Evolutionary conservation across 306 rosid genomes (phyloP).

Genomic region (Acacia acuminata): DNA sequence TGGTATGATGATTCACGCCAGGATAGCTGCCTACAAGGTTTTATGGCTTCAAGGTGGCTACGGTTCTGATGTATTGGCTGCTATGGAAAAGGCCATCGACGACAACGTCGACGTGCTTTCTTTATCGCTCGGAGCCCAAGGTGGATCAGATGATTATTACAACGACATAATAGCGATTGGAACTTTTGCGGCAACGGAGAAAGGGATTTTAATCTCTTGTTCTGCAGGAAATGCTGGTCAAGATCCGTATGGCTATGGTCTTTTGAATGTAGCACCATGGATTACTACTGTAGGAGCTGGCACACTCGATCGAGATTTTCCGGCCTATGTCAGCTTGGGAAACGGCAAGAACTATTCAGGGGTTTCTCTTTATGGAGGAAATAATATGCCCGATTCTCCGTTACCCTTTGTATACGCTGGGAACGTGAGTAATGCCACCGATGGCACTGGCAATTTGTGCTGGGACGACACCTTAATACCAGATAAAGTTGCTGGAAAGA

Average conservation of each 20-base stretch:
- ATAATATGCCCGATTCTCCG: constrained; percentile 21
- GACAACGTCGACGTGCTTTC: constrained; percentile 75
- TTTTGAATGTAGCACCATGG: constrained; percentile 86
- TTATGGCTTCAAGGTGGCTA: constrained; percentile 63
- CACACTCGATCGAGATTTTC: constrained; percentile 89
- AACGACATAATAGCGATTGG: constrained; percentile 62
- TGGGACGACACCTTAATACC: constrained; percentile 48
- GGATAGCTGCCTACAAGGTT: constrained; percentile 74
- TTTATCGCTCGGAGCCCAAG: constrained; percentile 59
- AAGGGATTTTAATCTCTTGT: constrained; percentile 68
- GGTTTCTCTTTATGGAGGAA: constrained; percentile 53
- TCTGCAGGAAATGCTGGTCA: constrained; percentile 79
- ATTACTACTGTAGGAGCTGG: constrained; percentile 89
- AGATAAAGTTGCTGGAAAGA: constrained; percentile 62
- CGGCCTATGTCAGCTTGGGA: constrained; percentile 62
- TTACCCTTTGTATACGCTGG: constrained; percentile 58
- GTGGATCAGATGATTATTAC: constrained; percentile 45
- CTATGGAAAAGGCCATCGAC: constrained; percentile 66
- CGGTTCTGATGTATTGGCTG: constrained; percentile 65
- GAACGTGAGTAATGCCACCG: constrained; percentile 43
- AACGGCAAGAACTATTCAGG: constrained; percentile 69
- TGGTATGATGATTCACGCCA: constrained; percentile 75
- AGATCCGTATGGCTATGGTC: constrained; percentile 17
- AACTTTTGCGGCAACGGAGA: constrained; percentile 77
- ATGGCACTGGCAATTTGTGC: constrained; percentile 42